Base-by-base conservation (phyloP, 192 early-diverging fungal genomes). In the Thamnidium elegans region DNA sequence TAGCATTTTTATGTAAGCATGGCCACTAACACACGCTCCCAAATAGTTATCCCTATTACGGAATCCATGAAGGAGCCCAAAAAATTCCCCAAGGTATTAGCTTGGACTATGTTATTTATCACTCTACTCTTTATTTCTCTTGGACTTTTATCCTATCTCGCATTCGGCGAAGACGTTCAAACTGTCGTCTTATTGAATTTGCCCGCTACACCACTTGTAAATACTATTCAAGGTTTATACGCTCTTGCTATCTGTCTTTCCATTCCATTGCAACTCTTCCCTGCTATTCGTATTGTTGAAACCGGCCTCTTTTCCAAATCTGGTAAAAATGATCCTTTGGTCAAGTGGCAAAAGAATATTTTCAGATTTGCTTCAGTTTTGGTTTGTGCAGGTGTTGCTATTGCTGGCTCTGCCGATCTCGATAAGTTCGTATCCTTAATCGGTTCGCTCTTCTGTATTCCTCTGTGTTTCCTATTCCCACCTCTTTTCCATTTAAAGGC, bases 331-430 rank as follows among this genome's bases (percentile, higher is more conserved):
- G 78, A 78, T 21, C 66, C 65, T 1, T 17, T 74, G 7, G 79
- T 89, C 56, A 92, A 92, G 68, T 90, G 88, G 87, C 79, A 81
- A 61, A 92, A 92, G 82, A 92, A 92, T 64, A 55, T 73, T 9
- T 78, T 85, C 58, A 76, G 90, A 8, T 76, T 79, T 13, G 46
- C 69, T 0, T 66, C 88, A 47, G 83, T 89, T 10, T 64, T 73
- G 15, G 15, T 76, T 39, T 81, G 89, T 46, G 89, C 81, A 15
- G 47, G 72, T 30, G 67, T 89, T 13, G 84, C 87, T 0, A 85
- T 85, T 69, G 58, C 72, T 10, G 87, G 88, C 10, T 75, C 79
- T 14, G 74, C 80, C 58, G 77, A 84, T 46, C 76, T 92, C 32
- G 89, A 92, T 72, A 87, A 86, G 63, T 86, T 92, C 71, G 90